A percentile compares a stretch with the other conserved stretches of the same genome.
Conservation (phyloP, 805 yeast genomes). For the Zygosaccharomyces pseudorouxii region DNA sequence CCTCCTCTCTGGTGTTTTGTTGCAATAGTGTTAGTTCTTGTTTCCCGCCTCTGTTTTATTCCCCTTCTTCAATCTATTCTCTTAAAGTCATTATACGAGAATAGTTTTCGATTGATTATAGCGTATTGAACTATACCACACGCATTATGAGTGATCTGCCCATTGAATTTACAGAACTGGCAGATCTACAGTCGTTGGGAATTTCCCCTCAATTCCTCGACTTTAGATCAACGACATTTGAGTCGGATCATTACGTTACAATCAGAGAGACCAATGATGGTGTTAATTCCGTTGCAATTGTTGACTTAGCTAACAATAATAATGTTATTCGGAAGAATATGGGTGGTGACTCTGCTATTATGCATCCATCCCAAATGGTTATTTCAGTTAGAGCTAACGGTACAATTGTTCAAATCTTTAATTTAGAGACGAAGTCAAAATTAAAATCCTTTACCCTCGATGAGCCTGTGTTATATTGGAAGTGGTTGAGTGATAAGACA, state of each 20-base stretch:
- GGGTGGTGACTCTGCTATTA: conserved; percentile 96
- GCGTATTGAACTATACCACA: background rate
- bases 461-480: conserved; percentile 93
- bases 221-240: conserved; percentile 90
- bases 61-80: background rate
- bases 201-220: conserved; percentile 81
- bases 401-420: conserved; percentile 91
- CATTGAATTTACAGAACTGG: conserved; percentile 92
- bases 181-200: conserved; percentile 81
- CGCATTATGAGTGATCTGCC: conserved; percentile 65
- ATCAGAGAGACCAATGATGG: conserved; percentile 58
- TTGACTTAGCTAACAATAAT: conserved; percentile 76
- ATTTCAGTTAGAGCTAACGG: conserved; percentile 95
- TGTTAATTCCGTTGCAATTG: conserved; percentile 89
- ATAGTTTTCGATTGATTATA: background rate
- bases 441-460: conserved; percentile 79
- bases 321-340: conserved; percentile 83
- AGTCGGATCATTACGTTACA: conserved; percentile 87
- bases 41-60: background rate
- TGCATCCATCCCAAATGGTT: conserved; percentile 87
- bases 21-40: background rate
- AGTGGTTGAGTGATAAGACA: conserved; percentile 71
- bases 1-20: background rate
- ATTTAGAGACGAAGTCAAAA: conserved; percentile 80
- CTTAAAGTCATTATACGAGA: too few relatives aligned